Conservation (phyloP, 371 early-diverging fungal species). For the Blakeslea trispora region DNA sequence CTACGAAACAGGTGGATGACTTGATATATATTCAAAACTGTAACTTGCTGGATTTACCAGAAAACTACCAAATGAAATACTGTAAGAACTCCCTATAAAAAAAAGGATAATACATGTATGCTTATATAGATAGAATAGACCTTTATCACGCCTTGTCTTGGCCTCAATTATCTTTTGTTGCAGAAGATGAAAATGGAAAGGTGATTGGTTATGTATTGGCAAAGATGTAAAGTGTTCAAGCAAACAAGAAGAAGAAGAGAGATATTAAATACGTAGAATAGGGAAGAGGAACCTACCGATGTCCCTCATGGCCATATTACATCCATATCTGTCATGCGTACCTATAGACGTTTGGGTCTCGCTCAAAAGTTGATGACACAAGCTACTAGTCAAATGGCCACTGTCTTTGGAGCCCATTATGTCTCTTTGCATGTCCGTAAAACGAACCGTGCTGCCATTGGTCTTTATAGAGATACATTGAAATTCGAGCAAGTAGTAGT, state of each 20-base stretch:
- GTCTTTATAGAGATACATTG: constrained; percentile 89
- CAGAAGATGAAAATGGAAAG: constrained; percentile 87
- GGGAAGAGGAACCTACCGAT: constrained; percentile 83
- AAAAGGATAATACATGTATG: background rate
- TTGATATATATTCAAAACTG: constrained; percentile 91
- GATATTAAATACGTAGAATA: constrained; percentile 24
- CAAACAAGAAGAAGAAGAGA: no score
- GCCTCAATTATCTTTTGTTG: constrained; percentile 97
- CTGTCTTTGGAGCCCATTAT: constrained; percentile 83
- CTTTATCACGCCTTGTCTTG: constrained; percentile 94
- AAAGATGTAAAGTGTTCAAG: constrained; percentile 93
- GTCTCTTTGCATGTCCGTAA: constrained; percentile 95
- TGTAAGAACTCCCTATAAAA: constrained; percentile 66
- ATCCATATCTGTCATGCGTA: constrained; percentile 93
- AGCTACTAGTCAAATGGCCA: constrained; percentile 89
- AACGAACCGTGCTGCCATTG: constrained; percentile 92
- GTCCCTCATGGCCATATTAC: constrained; percentile 96
- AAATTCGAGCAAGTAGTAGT: constrained; percentile 86
- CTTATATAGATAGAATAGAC: constrained; percentile 45
- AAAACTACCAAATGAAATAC: constrained; percentile 99
- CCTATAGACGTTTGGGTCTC: constrained; percentile 92
- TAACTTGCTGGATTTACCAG: constrained; percentile 95
- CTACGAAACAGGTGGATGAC: constrained; percentile 78
- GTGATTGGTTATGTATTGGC: constrained; percentile 97
- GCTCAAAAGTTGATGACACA: constrained; percentile 95